These are phyloP conservation scores for Kodamaea anthophila DNA, from an alignment of 1,139 yeast genomes.

Conservation along the genomic window DNA sequence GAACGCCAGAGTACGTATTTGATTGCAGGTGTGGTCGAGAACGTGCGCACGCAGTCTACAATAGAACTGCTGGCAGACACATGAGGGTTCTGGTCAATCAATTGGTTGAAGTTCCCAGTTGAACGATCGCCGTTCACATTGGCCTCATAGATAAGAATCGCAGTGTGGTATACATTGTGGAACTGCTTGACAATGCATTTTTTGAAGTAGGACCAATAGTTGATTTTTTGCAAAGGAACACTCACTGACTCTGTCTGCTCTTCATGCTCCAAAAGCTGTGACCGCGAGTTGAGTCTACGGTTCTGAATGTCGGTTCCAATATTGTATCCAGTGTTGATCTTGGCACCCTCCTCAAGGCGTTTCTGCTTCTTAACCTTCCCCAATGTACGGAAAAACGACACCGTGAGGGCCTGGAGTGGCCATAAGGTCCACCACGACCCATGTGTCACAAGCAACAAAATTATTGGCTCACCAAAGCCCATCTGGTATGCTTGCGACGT, in stretches of 20 bases:
- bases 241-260: conserved; percentile 13
- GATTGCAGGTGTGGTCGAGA: conserved; percentile 41
- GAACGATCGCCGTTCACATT: conserved; percentile 32
- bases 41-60: conserved; percentile 28
- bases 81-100: conserved; percentile 37
- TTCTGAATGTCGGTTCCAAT: conserved; percentile 15
- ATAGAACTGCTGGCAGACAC: conserved; percentile 36
- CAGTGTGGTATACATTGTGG: conserved; percentile 46
- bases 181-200: conserved; percentile 42
- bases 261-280: conserved; percentile 21
- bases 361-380: conserved; percentile 17
- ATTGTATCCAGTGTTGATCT: conserved; percentile 7
- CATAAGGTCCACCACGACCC: conserved; percentile 73
- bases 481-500: conserved; percentile 64
- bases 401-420: conserved; percentile 59
- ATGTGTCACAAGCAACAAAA: conserved; percentile 65
- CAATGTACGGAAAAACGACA: conserved; percentile 41
- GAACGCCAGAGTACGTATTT: conserved; percentile 41
- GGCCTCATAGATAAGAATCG: conserved; percentile 42
- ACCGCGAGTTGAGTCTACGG: conserved; percentile 24
- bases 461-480: conserved; percentile 63
- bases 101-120: conserved; percentile 29
- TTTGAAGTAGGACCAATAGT: conserved; percentile 29
- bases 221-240: conserved; percentile 13
- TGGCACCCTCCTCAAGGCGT: conserved; percentile 5